These are phyloP conservation scores for Mrakia frigida DNA, from an alignment of 768 basidiomycete genomes.

Conservation along the genomic window DNA sequence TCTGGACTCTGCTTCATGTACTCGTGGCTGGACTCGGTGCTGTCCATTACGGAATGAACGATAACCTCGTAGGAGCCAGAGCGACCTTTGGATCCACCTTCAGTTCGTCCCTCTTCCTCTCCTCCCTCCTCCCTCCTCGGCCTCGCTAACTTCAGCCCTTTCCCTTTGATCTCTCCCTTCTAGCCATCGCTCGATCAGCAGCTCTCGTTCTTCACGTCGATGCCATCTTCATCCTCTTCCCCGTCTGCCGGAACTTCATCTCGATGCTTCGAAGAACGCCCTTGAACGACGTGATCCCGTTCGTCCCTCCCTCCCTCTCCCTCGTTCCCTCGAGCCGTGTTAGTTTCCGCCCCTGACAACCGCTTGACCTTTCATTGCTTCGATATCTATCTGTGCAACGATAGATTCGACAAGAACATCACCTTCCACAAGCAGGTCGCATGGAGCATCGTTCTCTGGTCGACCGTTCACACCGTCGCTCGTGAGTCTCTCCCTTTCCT, in stretches of 20 bases:
- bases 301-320: neutral
- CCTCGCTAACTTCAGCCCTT: neutral
- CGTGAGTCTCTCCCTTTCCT: constrained; percentile 51
- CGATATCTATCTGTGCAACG: neutral
- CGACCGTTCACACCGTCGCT: constrained; percentile 68
- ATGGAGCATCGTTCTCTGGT: constrained; percentile 79
- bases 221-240: constrained; percentile 87
- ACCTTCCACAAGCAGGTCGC: constrained; percentile 80
- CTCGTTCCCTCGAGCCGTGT: neutral
- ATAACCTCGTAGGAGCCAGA: constrained; percentile 66
- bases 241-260: constrained; percentile 91
- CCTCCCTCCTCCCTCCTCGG: neutral
- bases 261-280: constrained; percentile 80
- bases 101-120: constrained; percentile 49
- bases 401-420: constrained; percentile 78
- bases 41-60: constrained; percentile 70
- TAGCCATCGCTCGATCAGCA: constrained; percentile 79
- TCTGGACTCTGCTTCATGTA: constrained; percentile 75
- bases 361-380: neutral
- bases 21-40: constrained; percentile 72
- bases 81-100: constrained; percentile 69
- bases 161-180: neutral
- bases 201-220: constrained; percentile 88
- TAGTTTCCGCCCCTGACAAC: neutral
- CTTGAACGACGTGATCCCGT: constrained; percentile 47